Percentiles rank a stretch among this genome's conserved stretches.
phyloP scores from a whole-genome alignment of 257 asterid genomes.

The Nicotiana otophora region DNA sequence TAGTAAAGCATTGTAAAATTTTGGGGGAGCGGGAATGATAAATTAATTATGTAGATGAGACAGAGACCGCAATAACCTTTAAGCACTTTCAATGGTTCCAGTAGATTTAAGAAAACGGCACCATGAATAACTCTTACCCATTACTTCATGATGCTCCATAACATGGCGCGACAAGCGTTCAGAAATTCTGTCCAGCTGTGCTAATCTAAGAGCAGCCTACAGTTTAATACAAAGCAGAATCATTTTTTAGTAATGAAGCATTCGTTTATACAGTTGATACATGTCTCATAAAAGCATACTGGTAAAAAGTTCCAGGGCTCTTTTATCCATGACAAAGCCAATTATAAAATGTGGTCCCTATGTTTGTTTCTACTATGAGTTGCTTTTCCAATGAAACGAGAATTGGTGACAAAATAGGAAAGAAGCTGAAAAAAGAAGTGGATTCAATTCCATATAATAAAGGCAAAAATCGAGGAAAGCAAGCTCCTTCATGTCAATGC shows the following conservation, averaged over 20 bases:
- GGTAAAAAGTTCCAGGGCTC: neutral
- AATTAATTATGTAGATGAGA: neutral
- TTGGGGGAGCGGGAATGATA: neutral
- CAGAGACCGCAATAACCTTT: conserved; percentile 7
- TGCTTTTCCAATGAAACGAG: neutral
- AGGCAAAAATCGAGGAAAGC: neutral
- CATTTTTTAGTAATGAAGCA: neutral
- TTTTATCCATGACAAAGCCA: neutral
- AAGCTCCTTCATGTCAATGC: neutral
- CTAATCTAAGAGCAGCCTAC: conserved; percentile 86
- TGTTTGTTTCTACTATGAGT: neutral
- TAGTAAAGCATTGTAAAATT: neutral
- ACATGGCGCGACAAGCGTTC: conserved; percentile 92
- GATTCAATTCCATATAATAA: neutral
- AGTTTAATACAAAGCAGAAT: conserved; percentile 25
- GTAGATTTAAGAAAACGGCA: neutral
- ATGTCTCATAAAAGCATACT: neutral
- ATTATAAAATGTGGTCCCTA: neutral
- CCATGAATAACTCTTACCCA: conserved; percentile 64
- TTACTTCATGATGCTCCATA: conserved; percentile 97
- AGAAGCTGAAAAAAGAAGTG: neutral
- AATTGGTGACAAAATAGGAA: neutral
- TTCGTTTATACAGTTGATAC: neutral
- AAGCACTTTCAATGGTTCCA: conserved; percentile 1
- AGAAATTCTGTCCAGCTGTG: conserved; percentile 81